Percentiles rank a stretch among this genome's conserved stretches.
Evolutionary conservation across 768 basidiomycete species (phyloP).

Genomic region (Erythrobasidium yunnanense): DNA sequence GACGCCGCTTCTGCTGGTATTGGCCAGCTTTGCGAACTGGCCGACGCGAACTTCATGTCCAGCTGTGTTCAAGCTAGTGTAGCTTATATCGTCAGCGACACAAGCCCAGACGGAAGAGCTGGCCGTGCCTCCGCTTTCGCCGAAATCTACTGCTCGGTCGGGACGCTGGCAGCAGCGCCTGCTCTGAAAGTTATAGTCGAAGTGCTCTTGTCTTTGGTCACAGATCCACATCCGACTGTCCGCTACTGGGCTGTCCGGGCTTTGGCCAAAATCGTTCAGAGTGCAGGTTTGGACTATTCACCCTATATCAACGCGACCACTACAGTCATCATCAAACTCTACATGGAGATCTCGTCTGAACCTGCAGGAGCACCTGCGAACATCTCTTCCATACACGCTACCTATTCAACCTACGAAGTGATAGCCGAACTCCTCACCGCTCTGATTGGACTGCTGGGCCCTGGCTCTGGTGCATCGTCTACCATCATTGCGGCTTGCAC

Average conservation of each 20-base stretch:
- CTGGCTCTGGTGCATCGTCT: slow-evolving; percentile 81
- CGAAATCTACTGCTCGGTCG: slow-evolving; percentile 79
- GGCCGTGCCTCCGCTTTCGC: slow-evolving; percentile 89
- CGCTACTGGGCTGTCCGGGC: slow-evolving; percentile 87
- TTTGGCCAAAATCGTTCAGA: slow-evolving; percentile 72
- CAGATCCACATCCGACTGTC: slow-evolving; percentile 91
- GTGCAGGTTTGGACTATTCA: slow-evolving; percentile 80
- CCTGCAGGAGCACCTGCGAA: slow-evolving; percentile 63
- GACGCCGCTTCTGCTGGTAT: slow-evolving; percentile 74
- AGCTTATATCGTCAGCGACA: slow-evolving; percentile 85
- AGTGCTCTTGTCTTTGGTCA: slow-evolving; percentile 83
- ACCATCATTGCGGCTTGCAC: slow-evolving; percentile 69
- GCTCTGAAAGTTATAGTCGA: slow-evolving; percentile 91
- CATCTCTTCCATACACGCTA: slow-evolving; percentile 80
- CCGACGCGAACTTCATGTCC: slow-evolving; percentile 71
- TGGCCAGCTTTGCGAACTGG: slow-evolving; percentile 71
- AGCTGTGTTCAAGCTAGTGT: slow-evolving; percentile 79
- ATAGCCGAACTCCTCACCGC: slow-evolving; percentile 87
- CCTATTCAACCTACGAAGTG: slow-evolving; percentile 80
- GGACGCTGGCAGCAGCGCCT: slow-evolving; percentile 86
- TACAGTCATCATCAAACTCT: slow-evolving; percentile 80
- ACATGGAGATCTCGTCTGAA: too few species aligned
- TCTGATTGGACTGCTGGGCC: too few species aligned
- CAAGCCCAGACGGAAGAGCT: slow-evolving; percentile 80
- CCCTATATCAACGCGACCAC: slow-evolving; percentile 79